Base-by-base conservation (phyloP, 2,329 filamentous ascomycete genomes). In the Neonectria punicea region DNA sequence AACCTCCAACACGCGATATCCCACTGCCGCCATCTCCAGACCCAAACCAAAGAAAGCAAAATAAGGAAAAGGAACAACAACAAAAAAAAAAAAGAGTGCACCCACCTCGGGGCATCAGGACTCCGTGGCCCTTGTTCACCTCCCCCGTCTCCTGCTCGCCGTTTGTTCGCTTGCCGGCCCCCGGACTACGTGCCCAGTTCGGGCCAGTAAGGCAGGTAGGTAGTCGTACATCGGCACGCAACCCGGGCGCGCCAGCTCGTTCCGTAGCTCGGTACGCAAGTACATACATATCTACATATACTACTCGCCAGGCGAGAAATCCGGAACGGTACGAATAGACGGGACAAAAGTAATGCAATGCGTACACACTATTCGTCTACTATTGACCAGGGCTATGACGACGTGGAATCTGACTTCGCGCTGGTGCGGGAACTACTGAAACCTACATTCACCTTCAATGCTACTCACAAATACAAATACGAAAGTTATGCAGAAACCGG, bases 91-190 rank as follows among this genome's bases (percentile, higher is more conserved):
- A 34, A 16, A 16, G 7, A 13, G 9, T 36, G 34, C 13, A 36
- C 61, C 47, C 28, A 20, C 56, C 56, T 61, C n/a, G 51, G 46
- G 46, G 57, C 41, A 58, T 65, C 53, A 20, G 20, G 25, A 41
- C 56, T 64, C 55, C 13, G 13, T 6, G 11, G 34, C 32, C 32
- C 32, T 34, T 34, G 32, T 34, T 34, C 34, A 34, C 32, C 30
- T 10, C 30, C 30, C 30, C 30, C 49, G 58, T 63, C 34, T 44
- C 28, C 34, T 28, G 44, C 22, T 11, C 50, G 36, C 28, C 39
- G 49, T 43, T 44, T 18, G 11, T 47, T 58, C 56, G 47, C 47
- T 32, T 53, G 43, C 22, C 25, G 46, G n/a, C 41, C 43, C 47
- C 30, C n/a, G n/a, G 47, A 30, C 28, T n/a, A 30, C 47, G 18